Percentiles rank a stretch among this genome's conserved stretches.
These are phyloP conservation scores for Taphrina populina DNA, from an alignment of 1,139 yeast species.

Conservation along the genomic window DNA sequence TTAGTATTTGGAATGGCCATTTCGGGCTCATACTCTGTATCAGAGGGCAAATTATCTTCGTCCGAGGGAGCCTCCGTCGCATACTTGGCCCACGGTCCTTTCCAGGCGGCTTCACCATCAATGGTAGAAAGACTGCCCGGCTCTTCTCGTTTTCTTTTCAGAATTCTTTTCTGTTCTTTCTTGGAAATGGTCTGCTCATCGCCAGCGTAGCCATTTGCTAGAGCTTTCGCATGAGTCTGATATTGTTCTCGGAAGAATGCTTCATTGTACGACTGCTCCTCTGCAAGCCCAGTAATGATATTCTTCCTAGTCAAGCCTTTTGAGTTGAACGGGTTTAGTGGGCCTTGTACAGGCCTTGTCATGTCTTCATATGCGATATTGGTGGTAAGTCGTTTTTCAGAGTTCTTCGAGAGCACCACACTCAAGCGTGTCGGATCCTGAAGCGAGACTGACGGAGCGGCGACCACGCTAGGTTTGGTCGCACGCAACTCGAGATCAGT, in stretches of 20 bases:
- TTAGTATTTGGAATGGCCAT: slow-evolving; percentile 33
- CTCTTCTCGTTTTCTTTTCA: slow-evolving; percentile 44
- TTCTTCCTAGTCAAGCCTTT: slow-evolving; percentile 37
- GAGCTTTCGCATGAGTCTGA: slow-evolving; percentile 44
- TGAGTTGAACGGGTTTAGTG: slow-evolving; percentile 39
- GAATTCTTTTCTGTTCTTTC: slow-evolving; percentile 40
- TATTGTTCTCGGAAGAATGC: slow-evolving; percentile 50
- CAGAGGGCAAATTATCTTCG: slow-evolving; percentile 32
- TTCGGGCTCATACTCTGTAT: slow-evolving; percentile 41
- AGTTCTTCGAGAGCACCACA: slow-evolving; percentile 7
- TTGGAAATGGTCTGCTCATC: slow-evolving; percentile 35
- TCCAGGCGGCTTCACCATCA: slow-evolving; percentile 51
- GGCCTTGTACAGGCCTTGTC: slow-evolving; percentile 40
- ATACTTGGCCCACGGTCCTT: slow-evolving; percentile 63
- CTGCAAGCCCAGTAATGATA: slow-evolving; percentile 45
- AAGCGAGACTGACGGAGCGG: slow-evolving; percentile 21
- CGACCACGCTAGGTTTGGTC: not conserved
- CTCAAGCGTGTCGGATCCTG: slow-evolving; percentile 10
- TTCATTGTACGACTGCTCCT: slow-evolving; percentile 48
- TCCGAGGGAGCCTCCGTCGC: slow-evolving; percentile 39
- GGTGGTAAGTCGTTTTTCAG: slow-evolving; percentile 16
- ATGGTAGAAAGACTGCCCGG: slow-evolving; percentile 48
- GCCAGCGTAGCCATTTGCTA: slow-evolving; percentile 42
- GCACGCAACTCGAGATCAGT: not conserved
- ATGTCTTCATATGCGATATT: slow-evolving; percentile 35